Evolutionary conservation across 2,329 filamentous ascomycete genomes (phyloP), one percentile per base, ranked within the genome.

Genomic region (Plectosphaerella sp.): DNA sequence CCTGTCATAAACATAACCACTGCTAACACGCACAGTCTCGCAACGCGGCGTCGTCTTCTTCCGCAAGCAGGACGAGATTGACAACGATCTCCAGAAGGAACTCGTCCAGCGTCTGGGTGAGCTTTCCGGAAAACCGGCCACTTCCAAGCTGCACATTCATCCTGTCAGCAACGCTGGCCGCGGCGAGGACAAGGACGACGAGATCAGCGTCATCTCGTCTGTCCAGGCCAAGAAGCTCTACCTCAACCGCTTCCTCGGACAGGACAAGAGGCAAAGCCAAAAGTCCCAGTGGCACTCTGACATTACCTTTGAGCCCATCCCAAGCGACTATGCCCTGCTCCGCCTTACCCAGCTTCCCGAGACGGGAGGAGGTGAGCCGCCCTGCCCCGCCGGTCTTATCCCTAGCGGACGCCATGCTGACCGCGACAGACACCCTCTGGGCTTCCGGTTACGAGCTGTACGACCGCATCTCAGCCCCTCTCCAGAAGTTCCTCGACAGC

Each of bases 31-130:
- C 20, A 42, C 20, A 87, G 84, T 89, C 57, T 88, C 85, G 1
- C 79, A 82, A 54, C 79, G 86, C 1, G 85, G 85, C 10, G 86
- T 89, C 4, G 84, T 88, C 33, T 87, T 88, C 70, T 87, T 89
- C 69, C 79, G 84, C 18, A 76, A 79, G 28, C 86, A 89, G 57
- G 73, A 86, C 61, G 71, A 73, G 36, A 67, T 88, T 37, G 77
- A 75, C 57, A 78, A 86, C 61, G 80, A 83, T 1, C 74, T 85
- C 2, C 84, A 87, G 60, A 89, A 89, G 68, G 71, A 83, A 50
- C 73, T 89, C 0, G 80, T 83, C 18, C 75, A 85, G 46, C 73
- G 77, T 1, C 75, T 87, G 1, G 83, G 83, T 11, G 68, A 83
- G 61, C 72, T 84, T 0, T 74, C 78, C 0, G 80, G 81, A 52